Evolutionary conservation across 768 basidiomycete genomes (phyloP).

Genomic region (Lactarius pseudohatsudake): DNA sequence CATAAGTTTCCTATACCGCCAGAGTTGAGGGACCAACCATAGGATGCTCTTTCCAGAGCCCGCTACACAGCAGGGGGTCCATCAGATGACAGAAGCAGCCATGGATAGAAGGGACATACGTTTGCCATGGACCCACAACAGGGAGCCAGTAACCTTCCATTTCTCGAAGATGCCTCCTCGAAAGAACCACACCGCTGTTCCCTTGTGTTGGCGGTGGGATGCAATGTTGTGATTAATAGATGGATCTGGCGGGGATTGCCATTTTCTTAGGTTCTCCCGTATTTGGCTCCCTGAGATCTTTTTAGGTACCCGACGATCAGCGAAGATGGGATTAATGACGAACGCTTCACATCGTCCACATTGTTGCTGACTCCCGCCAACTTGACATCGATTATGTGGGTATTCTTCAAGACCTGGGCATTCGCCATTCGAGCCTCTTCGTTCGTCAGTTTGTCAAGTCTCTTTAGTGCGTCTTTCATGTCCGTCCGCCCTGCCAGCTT

Average conservation of each 20-base stretch:
- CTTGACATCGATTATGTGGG: background rate
- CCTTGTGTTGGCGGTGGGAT: background rate
- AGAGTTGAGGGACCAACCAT: background rate
- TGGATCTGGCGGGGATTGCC: background rate
- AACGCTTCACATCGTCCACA: background rate
- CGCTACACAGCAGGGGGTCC: background rate
- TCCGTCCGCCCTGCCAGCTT: background rate
- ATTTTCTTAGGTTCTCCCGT: background rate
- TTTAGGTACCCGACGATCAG: background rate
- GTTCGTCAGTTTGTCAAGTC: background rate
- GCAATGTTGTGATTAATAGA: background rate
- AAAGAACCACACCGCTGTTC: background rate
- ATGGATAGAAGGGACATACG: background rate
- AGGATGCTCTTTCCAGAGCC: background rate
- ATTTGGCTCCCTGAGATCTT: background rate
- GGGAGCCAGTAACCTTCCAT: background rate
- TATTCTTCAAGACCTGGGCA: background rate
- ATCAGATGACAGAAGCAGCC: background rate
- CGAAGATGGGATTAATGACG: background rate
- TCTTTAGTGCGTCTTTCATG: background rate
- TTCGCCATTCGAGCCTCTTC: background rate
- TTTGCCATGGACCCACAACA: background rate
- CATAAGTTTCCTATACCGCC: background rate
- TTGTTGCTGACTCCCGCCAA: background rate
- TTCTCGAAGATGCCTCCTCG: background rate